These are phyloP conservation scores for Sporothrix inflata DNA, from an alignment of 2,329 filamentous ascomycete genomes.

Conservation along the genomic window DNA sequence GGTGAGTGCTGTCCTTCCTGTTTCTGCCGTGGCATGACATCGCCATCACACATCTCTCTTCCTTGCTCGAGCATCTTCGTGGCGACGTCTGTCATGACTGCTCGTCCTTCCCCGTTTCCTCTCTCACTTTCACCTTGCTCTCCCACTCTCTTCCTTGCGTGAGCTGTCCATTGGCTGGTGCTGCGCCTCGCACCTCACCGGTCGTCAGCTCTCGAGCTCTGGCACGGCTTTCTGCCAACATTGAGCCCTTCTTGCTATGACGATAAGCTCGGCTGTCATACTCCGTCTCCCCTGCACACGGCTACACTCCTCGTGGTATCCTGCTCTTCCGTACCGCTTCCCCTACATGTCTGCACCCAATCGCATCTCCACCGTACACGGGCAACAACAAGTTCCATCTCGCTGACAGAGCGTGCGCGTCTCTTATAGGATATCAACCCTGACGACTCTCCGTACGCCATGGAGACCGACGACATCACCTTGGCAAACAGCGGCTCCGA, in stretches of 20 bases:
- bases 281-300: too few relatives aligned
- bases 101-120: not conserved
- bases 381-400: not conserved
- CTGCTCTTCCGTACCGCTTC: not conserved
- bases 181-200: conserved; percentile 4
- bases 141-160: not conserved
- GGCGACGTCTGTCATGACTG: not conserved
- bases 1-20: conserved; percentile 18
- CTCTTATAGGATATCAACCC: conserved; percentile 48
- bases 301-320: not conserved
- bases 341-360: not conserved
- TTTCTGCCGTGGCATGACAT: not conserved
- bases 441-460: conserved; percentile 58
- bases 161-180: not conserved
- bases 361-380: not conserved
- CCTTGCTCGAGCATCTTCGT: not conserved
- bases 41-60: not conserved
- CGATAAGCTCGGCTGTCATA: not conserved
- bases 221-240: not conserved
- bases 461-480: conserved; percentile 57
- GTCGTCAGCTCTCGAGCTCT: not conserved
- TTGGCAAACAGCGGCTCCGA: conserved; percentile 52
- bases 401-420: conserved; percentile 35
- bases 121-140: not conserved
- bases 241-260: not conserved